Percentiles rank a stretch among this genome's conserved stretches.
Evolutionary conservation across 2,329 filamentous ascomycete genomes (phyloP).

Genomic region (Scleromitrula shiraiana): DNA sequence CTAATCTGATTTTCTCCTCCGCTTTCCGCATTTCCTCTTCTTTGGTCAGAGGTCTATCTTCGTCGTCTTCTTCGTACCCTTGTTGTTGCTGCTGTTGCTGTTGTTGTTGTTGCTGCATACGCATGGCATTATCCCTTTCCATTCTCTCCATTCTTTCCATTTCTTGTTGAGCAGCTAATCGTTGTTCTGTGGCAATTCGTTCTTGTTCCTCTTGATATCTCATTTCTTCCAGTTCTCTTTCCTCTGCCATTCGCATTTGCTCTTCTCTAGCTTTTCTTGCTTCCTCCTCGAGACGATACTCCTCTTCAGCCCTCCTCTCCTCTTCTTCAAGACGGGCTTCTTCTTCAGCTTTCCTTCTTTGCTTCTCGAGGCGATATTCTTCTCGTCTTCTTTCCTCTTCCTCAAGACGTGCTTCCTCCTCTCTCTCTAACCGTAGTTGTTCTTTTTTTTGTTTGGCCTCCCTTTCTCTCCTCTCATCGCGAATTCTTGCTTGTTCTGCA

Average conservation of each 20-base stretch:
- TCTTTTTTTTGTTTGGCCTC: neutral
- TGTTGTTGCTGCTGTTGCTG: neutral
- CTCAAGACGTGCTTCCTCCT: constrained; percentile 6
- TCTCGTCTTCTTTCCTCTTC: constrained; percentile 1
- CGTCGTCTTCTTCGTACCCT: constrained; percentile 1
- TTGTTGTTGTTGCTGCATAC: constrained; percentile 2
- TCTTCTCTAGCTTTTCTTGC: neutral
- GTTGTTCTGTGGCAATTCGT: neutral
- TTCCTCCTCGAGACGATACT: neutral
- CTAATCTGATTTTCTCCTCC: constrained; percentile 13
- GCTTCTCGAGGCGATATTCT: neutral
- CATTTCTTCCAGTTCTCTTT: neutral
- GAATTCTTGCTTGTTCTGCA: constrained; percentile 2
- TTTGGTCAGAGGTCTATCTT: constrained; percentile 9
- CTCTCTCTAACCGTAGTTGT: neutral
- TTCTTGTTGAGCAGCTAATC: constrained; percentile 1
- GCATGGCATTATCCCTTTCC: constrained; percentile 1
- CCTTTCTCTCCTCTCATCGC: neutral
- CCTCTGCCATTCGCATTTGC: no score
- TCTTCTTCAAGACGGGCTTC: constrained; percentile 7
- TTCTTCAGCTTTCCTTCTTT: constrained; percentile 4
- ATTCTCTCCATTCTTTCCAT: constrained; percentile 4
- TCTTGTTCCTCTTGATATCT: constrained; percentile 4
- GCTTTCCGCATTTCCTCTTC: constrained; percentile 15
- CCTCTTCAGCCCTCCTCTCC: constrained; percentile 5